Conservation (phyloP, 768 basidiomycete species). For the Chalciporus pseudorubinellus region DNA sequence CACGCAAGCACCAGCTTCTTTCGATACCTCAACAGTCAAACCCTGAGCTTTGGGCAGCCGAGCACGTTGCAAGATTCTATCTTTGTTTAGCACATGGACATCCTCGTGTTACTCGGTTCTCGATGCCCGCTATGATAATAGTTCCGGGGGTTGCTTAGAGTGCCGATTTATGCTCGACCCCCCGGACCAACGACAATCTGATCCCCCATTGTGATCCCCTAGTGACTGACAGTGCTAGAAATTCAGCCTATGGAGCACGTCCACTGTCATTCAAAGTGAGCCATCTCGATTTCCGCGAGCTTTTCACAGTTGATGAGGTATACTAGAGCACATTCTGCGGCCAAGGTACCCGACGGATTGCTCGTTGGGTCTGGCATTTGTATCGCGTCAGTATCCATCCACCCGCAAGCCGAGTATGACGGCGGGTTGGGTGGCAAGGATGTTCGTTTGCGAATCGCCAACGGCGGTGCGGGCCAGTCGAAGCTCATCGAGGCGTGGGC, state of each 20-base stretch:
- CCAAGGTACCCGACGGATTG: conserved; percentile 1
- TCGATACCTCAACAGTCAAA: neutral
- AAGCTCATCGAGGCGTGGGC: conserved; percentile 50
- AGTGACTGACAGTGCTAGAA: neutral
- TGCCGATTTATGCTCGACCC: too few species aligned
- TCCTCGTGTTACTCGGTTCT: neutral
- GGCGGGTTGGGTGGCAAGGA: conserved; percentile 36
- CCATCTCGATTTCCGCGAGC: too few species aligned
- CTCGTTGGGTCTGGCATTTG: conserved; percentile 3
- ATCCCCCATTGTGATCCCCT: too few species aligned
- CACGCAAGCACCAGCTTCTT: neutral
- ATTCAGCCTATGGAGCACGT: conserved; percentile 1
- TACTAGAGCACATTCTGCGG: conserved; percentile 2
- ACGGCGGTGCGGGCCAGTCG: conserved; percentile 52
- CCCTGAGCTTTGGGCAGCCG: neutral
- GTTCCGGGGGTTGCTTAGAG: neutral
- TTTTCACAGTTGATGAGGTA: neutral
- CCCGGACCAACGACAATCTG: neutral
- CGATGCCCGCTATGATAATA: neutral
- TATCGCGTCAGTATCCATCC: conserved; percentile 4
- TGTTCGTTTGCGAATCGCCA: conserved; percentile 45
- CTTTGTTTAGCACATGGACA: neutral
- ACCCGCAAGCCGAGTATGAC: conserved; percentile 35
- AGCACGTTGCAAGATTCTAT: neutral
- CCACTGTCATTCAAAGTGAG: conserved; percentile 5